Conservation (phyloP, 2,329 filamentous ascomycete genomes). For the Colletotrichum costaricense region DNA sequence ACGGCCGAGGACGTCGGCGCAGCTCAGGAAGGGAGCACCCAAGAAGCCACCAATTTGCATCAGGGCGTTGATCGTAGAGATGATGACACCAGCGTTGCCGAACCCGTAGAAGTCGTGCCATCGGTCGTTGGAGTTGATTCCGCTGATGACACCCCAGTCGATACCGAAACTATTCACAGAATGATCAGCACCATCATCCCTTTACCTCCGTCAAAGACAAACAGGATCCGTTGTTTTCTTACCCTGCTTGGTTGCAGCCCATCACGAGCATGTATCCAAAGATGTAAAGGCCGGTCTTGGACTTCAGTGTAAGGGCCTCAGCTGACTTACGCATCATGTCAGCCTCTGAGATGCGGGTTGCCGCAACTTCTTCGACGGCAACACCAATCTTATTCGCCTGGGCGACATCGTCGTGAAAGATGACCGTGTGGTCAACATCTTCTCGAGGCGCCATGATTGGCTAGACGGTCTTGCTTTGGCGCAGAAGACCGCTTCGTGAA, state of each 20-base stretch:
- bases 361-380: constrained; percentile 56
- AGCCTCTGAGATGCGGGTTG: constrained; percentile 58
- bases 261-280: constrained; percentile 56
- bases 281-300: constrained; percentile 53
- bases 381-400: constrained; percentile 46
- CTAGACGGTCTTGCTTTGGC: neutral
- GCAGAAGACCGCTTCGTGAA: neutral
- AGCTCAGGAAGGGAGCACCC: constrained; percentile 60
- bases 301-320: constrained; percentile 53
- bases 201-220: too few species aligned
- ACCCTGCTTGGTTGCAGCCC: constrained; percentile 58
- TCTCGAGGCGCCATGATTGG: constrained; percentile 32
- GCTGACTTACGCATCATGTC: constrained; percentile 54
- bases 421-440: constrained; percentile 35
- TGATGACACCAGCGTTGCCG: constrained; percentile 50
- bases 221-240: neutral
- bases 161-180: constrained; percentile 49
- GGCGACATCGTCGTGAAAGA: constrained; percentile 42
- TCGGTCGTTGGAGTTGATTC: constrained; percentile 54
- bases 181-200: neutral
- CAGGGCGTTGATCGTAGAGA: constrained; percentile 57
- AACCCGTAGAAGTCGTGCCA: constrained; percentile 59
- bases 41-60: constrained; percentile 59
- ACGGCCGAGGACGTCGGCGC: constrained; percentile 63
- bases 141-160: constrained; percentile 60